These are phyloP conservation scores for Colletotrichum caudatum DNA, from an alignment of 2,329 filamentous ascomycete species.

Conservation along the genomic window DNA sequence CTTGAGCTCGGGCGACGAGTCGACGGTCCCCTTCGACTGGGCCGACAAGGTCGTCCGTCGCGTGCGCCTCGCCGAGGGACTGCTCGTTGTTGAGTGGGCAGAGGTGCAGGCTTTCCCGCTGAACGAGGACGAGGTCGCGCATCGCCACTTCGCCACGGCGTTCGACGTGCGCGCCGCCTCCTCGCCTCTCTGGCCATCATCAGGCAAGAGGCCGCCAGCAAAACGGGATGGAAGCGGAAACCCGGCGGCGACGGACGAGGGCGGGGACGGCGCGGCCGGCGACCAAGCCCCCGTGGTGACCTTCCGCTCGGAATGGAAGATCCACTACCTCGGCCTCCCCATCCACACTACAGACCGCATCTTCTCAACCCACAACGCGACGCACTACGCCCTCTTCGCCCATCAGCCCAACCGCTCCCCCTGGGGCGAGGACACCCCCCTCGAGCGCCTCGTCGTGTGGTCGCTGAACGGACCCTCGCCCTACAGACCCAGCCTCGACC, in stretches of 20 bases:
- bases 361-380: constrained; percentile 69
- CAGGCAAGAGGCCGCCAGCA: not conserved
- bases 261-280: not conserved
- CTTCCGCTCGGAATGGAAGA: constrained; percentile 71
- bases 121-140: constrained; percentile 63
- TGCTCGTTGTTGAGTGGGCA: constrained; percentile 76
- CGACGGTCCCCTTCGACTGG: constrained; percentile 64
- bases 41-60: constrained; percentile 64
- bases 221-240: not conserved
- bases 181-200: constrained; percentile 5
- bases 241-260: not conserved
- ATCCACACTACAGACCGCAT: constrained; percentile 69
- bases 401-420: constrained; percentile 70
- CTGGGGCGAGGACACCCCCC: constrained; percentile 67
- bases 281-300: constrained; percentile 48
- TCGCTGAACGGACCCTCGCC: constrained; percentile 64
- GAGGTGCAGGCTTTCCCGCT: constrained; percentile 63
- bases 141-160: constrained; percentile 70
- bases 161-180: constrained; percentile 59
- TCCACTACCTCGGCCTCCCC: constrained; percentile 68
- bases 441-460: constrained; percentile 71
- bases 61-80: constrained; percentile 62
- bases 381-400: constrained; percentile 71
- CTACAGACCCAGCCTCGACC: constrained; percentile 65
- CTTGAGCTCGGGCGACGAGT: constrained; percentile 57